Evolutionary conservation across 176 grass and related monocot genomes (phyloP).

Genomic region (Saccharum spontaneum): DNA sequence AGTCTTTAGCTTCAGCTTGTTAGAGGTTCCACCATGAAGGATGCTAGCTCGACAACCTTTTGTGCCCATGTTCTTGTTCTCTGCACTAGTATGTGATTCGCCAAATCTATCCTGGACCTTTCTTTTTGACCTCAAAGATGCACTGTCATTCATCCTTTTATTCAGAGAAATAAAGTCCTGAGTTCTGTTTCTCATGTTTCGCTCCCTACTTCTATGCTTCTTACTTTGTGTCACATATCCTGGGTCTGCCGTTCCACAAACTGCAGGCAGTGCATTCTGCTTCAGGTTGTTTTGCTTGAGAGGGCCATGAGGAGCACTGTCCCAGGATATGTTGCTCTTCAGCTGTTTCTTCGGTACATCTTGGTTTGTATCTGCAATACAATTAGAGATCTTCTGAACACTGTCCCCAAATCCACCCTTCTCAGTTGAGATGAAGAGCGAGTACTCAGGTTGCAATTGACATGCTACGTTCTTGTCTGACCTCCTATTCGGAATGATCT

Average conservation of each 20-base stretch:
- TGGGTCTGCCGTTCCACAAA: constrained; percentile 7
- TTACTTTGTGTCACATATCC: constrained; percentile 21
- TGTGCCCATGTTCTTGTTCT: constrained; percentile 32
- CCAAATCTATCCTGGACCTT: constrained; percentile 42
- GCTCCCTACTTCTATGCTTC: constrained; percentile 32
- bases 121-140: constrained; percentile 46
- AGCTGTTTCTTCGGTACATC: constrained; percentile 21
- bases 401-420: constrained; percentile 8
- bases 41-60: constrained; percentile 24
- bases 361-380: constrained; percentile 24
- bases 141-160: constrained; percentile 38
- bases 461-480: constrained; percentile 17
- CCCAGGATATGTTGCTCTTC: not conserved
- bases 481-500: constrained; percentile 31
- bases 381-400: not conserved
- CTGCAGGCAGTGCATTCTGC: constrained; percentile 51
- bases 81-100: not conserved
- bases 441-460: constrained; percentile 38
- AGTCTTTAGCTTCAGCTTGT: constrained; percentile 26
- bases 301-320: constrained; percentile 29
- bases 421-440: constrained; percentile 35
- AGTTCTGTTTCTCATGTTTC: constrained; percentile 1
- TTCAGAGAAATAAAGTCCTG: constrained; percentile 51
- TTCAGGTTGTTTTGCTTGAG: constrained; percentile 68
- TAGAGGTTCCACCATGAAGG: not conserved